Percentiles rank a stretch among this genome's conserved stretches.
These are phyloP conservation scores for Alternaria ethzedia DNA, from an alignment of 2,329 filamentous ascomycete genomes.

Conservation along the genomic window DNA sequence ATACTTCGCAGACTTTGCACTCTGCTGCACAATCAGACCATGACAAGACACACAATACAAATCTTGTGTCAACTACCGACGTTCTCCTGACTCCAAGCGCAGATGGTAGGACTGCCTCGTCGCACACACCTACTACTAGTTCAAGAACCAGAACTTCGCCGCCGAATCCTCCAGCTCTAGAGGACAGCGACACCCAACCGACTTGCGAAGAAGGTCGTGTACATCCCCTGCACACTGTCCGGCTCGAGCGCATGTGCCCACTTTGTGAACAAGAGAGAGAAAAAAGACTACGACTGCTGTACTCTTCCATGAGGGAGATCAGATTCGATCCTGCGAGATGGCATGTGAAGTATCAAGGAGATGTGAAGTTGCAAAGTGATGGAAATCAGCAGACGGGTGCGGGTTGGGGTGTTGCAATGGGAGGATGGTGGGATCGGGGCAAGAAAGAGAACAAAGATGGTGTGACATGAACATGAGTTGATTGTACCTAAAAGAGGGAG, in stretches of 20 bases:
- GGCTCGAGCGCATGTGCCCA: neutral
- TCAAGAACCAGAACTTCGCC: neutral
- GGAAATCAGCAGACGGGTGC: neutral
- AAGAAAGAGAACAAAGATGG: constrained; percentile 2
- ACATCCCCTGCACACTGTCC: constrained; percentile 3
- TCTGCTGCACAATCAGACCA: too few relatives aligned
- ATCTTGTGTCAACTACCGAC: neutral
- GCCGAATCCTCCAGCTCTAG: too few relatives aligned
- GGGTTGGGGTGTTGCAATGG: neutral
- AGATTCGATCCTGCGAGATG: constrained; percentile 2
- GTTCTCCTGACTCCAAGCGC: neutral
- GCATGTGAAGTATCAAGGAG: constrained; percentile 13
- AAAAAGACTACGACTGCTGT: constrained; percentile 4
- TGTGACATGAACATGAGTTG: neutral
- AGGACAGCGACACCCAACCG: neutral
- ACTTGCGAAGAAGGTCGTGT: constrained; percentile 1
- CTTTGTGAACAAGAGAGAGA: constrained; percentile 11
- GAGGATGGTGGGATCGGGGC: constrained; percentile 8
- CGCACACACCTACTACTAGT: neutral
- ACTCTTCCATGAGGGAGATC: neutral
- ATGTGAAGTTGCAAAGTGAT: neutral
- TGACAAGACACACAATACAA: neutral
- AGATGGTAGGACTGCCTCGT: neutral
- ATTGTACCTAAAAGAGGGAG: neutral
- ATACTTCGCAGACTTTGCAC: neutral